Base-by-base conservation (phyloP, 148 eudicot species). In the Rheum nobile region DNA sequence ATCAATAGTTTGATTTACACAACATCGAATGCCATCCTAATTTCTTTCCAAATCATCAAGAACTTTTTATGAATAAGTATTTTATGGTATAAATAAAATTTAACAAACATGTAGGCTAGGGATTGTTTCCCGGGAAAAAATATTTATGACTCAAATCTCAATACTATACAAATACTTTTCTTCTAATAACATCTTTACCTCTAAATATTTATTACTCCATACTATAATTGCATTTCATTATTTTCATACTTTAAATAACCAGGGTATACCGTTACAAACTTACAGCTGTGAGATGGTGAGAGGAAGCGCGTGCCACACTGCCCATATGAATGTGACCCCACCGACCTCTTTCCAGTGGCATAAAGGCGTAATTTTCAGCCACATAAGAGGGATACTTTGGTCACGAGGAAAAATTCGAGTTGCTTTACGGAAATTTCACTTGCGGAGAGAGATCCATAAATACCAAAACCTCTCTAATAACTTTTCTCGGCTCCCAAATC, bases 401-500 rank as follows among this genome's bases (percentile, higher is more conserved):
- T 28, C 67, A 59, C 35, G 16, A 59, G 12, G 2, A 28, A 10
- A 50, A 50, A 6, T 22, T 59, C 67, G 26, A 50, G 5, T 10
- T 28, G 34, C 34, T 26, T 12, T 70, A 39, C 29, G 26, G 31
- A 39, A 39, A 38, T n/a, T 70, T 12, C 72, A 70, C 8, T 26
- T 1, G 16, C 72, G 47, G 34, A 59, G 34, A 57, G 67, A 59
- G 67, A 70, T 70, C 72, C 39, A 70, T 70, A 70, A 70, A 70
- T 70, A 7, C 38, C 35, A 43, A 37, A n/a, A 21, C 26, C 48
- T 8, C 47, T 22, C 43, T 8, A 4, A 11, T 70, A 35, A 70
- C 72, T 70, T 70, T 48, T 70, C 72, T 41, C 72, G 47, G 31
- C 48, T 21, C 72, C 29, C 48, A 70, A 70, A 70, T 41, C 48